Base-by-base conservation (phyloP, 2,329 filamentous ascomycete species). In the Neofusicoccum ribis region DNA sequence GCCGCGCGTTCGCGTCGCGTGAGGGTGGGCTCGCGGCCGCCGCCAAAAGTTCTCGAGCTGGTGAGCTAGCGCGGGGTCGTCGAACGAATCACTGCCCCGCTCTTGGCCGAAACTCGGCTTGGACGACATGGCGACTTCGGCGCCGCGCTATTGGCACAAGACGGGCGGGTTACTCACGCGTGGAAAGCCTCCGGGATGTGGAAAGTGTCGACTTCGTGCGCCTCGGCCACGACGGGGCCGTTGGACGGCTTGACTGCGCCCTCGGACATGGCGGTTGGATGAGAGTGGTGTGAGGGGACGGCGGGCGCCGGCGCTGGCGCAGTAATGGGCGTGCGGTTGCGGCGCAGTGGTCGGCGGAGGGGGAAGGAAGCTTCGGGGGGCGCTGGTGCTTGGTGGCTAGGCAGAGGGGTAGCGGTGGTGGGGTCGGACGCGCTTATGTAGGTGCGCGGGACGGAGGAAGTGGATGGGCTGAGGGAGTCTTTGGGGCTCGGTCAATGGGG, bases 131-230 rank as follows among this genome's bases (percentile, higher is more conserved):
- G 49, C 62, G 43, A 34, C 17, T 62, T 43, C 59, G 59, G 37
- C 36, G 20, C 23, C 14, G 59, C 59, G 59, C 37, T 27, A 39
- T 51, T 31, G 37, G 23, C 14, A 46, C 17, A 20, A 23, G 27
- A 31, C 34, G 27, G 15, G 43, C 11, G 64, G 23, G 49, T 17
- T 44, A 74, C 77, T 75, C 70, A 81, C 79, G 77, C 75, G 66
- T 71, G 73, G 69, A 80, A 80, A 3, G 76, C 78, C 68, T 86
- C 79, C 68, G 86, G 86, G 58, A 88, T 84, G 73, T 86, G 82
- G 78, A 81, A 92, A 20, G 90, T 93, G 78, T 91, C 88, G 71
- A 92, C 89, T 74, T 88, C 80, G 78, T 92, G 90, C 73, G 90
- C 89, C 83, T 93, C 91, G 67, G 84, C 83, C 72, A 93, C 90